Evolutionary conservation across 768 basidiomycete genomes (phyloP).

Genomic region (Krasilnikovozyma curviuscula): DNA sequence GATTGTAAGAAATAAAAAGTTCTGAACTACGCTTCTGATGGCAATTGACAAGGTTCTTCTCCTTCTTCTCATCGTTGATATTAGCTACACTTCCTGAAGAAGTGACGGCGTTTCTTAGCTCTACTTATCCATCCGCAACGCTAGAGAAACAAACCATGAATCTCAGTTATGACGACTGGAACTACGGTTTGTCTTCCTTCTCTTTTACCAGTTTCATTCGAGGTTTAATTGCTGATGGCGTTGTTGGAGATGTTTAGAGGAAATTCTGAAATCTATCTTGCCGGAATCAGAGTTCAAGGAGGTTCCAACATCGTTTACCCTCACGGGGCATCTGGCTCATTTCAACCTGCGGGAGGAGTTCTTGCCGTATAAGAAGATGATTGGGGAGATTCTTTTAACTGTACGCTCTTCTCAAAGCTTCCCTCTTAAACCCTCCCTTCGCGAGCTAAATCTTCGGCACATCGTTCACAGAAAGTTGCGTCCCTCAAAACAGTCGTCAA

Average conservation of each 20-base stretch:
- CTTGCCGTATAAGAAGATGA: constrained; percentile 70
- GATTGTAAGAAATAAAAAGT: too few relatives aligned
- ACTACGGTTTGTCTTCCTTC: background rate
- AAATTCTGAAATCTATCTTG: constrained; percentile 61
- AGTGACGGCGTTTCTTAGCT: background rate
- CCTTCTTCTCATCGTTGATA: too few relatives aligned
- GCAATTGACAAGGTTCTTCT: too few relatives aligned
- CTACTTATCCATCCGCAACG: background rate
- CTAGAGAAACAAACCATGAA: background rate
- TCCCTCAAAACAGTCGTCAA: constrained; percentile 76
- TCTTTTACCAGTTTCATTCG: background rate
- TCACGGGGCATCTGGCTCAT: constrained; percentile 83
- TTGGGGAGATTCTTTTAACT: constrained; percentile 81
- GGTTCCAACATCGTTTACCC: constrained; percentile 69
- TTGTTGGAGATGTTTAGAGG: constrained; percentile 21
- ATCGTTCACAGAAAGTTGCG: constrained; percentile 54
- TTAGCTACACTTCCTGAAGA: background rate
- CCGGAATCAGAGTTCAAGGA: constrained; percentile 59
- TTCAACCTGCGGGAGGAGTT: constrained; percentile 79
- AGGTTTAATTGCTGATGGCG: background rate
- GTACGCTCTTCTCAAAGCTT: constrained; percentile 31
- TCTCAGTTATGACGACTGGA: background rate
- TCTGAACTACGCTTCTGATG: too few relatives aligned
- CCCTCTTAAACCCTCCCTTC: background rate
- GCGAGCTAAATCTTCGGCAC: background rate